Evolutionary conservation across 371 early-diverging fungal genomes (phyloP).

Genomic region (Massospora cicadina): DNA sequence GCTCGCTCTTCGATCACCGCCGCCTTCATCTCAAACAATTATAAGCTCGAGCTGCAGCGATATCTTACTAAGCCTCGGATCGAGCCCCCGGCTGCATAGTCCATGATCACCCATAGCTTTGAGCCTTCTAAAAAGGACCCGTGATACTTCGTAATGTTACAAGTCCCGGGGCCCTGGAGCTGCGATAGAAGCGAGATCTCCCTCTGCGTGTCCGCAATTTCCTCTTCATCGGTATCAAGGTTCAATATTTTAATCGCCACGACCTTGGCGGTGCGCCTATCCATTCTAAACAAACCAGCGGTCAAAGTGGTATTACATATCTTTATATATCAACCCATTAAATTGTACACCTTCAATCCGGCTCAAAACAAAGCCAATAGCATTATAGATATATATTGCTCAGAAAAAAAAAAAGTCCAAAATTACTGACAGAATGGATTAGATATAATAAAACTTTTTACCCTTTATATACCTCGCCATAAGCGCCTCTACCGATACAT

Average conservation of each 20-base stretch:
- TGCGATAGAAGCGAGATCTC: constrained; percentile 83
- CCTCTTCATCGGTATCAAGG: constrained; percentile 89
- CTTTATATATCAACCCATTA: too few relatives aligned
- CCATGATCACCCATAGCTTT: constrained; percentile 96
- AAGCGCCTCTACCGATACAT: constrained; percentile 42
- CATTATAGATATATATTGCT: too few relatives aligned
- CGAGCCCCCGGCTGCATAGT: constrained; percentile 90
- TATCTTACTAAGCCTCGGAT: constrained; percentile 57
- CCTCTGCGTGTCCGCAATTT: constrained; percentile 85
- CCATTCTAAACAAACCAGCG: too few relatives aligned
- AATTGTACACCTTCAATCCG: too few relatives aligned
- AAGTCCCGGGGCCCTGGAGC: constrained; percentile 57
- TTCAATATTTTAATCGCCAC: constrained; percentile 94
- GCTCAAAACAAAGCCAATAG: too few relatives aligned
- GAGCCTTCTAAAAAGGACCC: constrained; percentile 78
- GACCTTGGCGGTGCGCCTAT: constrained; percentile 44
- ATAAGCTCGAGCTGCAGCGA: background rate
- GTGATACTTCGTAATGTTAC: constrained; percentile 85
- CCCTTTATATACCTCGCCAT: constrained; percentile 47
- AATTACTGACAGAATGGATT: too few relatives aligned
- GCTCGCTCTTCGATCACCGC: constrained; percentile 75
- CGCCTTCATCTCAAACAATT: constrained; percentile 42
- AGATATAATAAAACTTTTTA: constrained; percentile 12
- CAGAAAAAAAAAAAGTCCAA: too few relatives aligned
- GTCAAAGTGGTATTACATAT: too few relatives aligned